phyloP scores from a whole-genome alignment of 345 rosid species.

The Toxicodendron radicans region DNA sequence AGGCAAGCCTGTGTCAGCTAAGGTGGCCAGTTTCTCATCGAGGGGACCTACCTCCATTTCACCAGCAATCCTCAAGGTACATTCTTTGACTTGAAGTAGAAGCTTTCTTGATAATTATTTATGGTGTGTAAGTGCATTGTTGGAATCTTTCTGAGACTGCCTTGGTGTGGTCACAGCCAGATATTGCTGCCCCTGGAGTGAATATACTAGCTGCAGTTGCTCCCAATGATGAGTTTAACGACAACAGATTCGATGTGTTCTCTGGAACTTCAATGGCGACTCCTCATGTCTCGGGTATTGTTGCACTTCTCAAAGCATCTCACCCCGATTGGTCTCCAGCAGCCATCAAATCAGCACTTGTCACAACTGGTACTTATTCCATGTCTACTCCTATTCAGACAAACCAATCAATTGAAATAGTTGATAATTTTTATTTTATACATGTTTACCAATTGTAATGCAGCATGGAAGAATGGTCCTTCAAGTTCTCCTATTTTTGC shows the following conservation, averaged over 20 bases:
- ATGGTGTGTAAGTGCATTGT: too few relatives aligned
- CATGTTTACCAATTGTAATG: constrained; percentile 28
- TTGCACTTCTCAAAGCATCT: constrained; percentile 41
- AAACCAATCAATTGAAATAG: neutral
- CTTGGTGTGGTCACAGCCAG: constrained; percentile 45
- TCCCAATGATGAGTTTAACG: constrained; percentile 26
- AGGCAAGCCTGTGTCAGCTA: constrained; percentile 31
- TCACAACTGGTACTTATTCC: constrained; percentile 48
- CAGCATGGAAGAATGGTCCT: constrained; percentile 48
- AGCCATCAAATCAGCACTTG: constrained; percentile 59
- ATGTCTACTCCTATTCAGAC: too few relatives aligned
- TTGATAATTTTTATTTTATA: too few relatives aligned
- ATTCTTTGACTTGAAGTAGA: neutral
- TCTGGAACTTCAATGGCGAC: constrained; percentile 80
- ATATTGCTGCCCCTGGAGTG: constrained; percentile 71
- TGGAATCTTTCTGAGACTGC: too few relatives aligned
- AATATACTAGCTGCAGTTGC: constrained; percentile 59
- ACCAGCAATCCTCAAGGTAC: constrained; percentile 49
- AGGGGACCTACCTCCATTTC: constrained; percentile 42
- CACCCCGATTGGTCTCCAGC: constrained; percentile 76
- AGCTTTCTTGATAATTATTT: too few relatives aligned
- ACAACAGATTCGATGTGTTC: constrained; percentile 35
- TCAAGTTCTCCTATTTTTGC: constrained; percentile 51
- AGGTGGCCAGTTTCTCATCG: constrained; percentile 44
- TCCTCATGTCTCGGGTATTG: constrained; percentile 60